Conservation (phyloP, 345 rosid genomes). For the Acer negundo region DNA sequence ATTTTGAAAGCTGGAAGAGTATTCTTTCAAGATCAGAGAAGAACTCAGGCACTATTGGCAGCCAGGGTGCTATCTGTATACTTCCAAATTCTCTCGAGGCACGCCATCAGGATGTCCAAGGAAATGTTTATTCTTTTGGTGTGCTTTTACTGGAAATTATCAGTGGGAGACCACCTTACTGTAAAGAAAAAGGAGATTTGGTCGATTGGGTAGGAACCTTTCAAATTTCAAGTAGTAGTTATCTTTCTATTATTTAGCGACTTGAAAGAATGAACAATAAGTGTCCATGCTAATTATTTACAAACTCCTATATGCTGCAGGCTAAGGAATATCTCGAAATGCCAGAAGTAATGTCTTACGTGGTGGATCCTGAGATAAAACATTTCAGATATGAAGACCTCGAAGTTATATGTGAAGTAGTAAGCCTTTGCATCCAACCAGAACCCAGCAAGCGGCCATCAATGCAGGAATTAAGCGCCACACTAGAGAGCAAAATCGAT, state of each 20-base stretch:
- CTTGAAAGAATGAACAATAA: neutral
- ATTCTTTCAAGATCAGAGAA: conserved; percentile 88
- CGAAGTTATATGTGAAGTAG: conserved; percentile 73
- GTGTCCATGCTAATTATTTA: conserved; percentile 9
- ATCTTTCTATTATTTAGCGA: neutral
- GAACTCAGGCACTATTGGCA: conserved; percentile 70
- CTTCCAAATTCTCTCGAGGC: conserved; percentile 76
- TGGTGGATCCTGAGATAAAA: conserved; percentile 90
- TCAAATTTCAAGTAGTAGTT: neutral
- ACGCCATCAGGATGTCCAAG: conserved; percentile 77
- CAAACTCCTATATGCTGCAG: conserved; percentile 37
- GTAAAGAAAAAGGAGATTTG: conserved; percentile 85
- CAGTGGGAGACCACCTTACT: conserved; percentile 88
- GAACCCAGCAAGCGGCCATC: conserved; percentile 59
- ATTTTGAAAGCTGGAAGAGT: conserved; percentile 96
- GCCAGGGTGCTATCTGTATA: conserved; percentile 77
- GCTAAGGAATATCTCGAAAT: conserved; percentile 83
- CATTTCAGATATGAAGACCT: conserved; percentile 79
- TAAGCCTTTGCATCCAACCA: conserved; percentile 61
- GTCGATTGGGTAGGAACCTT: conserved; percentile 76
- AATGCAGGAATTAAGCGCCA: conserved; percentile 62
- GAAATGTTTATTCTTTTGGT: conserved; percentile 88
- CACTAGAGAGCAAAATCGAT: conserved; percentile 72
- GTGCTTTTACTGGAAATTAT: conserved; percentile 81
- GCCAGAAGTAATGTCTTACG: conserved; percentile 72